Percentiles rank a stretch among this genome's conserved stretches.
These are phyloP conservation scores for Colletotrichum simmondsii DNA, from an alignment of 2,329 filamentous ascomycete species.

Conservation along the genomic window DNA sequence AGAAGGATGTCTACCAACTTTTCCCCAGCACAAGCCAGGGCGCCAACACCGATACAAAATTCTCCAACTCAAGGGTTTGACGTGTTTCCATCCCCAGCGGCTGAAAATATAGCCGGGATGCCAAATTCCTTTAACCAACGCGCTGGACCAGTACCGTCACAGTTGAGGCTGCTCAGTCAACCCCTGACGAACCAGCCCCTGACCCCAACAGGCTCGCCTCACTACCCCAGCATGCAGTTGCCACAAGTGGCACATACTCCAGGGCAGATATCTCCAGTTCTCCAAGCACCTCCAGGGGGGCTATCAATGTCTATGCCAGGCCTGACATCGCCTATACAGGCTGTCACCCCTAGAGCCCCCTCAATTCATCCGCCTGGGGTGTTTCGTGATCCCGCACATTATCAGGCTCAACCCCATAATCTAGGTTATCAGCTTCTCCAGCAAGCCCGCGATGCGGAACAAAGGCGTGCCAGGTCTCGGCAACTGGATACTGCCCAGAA, in stretches of 20 bases:
- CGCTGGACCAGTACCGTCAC: background rate
- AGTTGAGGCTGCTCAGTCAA: constrained; percentile 10
- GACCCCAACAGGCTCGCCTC: constrained; percentile 24
- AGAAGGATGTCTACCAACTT: constrained; percentile 3
- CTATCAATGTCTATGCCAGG: constrained; percentile 19
- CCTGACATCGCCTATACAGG: constrained; percentile 11
- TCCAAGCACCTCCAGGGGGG: constrained; percentile 20
- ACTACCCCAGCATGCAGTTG: constrained; percentile 10
- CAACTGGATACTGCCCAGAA: background rate
- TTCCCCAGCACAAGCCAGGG: background rate
- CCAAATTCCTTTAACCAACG: background rate
- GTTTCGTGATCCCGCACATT: background rate
- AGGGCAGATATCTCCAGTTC: constrained; percentile 17
- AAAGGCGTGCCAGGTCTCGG: background rate
- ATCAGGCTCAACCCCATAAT: background rate
- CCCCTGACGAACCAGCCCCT: constrained; percentile 5
- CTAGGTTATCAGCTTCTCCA: background rate
- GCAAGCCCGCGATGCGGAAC: constrained; percentile 1
- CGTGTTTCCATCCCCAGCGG: constrained; percentile 16
- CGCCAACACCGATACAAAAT: background rate
- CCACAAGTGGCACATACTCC: background rate
- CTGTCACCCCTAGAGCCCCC: background rate
- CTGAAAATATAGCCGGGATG: background rate
- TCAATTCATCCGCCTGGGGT: background rate
- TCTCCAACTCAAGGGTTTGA: background rate